A percentile compares a stretch with the other conserved stretches of the same genome.
Conservation (phyloP, 805 yeast genomes). For the Saccharomyces jurei region DNA sequence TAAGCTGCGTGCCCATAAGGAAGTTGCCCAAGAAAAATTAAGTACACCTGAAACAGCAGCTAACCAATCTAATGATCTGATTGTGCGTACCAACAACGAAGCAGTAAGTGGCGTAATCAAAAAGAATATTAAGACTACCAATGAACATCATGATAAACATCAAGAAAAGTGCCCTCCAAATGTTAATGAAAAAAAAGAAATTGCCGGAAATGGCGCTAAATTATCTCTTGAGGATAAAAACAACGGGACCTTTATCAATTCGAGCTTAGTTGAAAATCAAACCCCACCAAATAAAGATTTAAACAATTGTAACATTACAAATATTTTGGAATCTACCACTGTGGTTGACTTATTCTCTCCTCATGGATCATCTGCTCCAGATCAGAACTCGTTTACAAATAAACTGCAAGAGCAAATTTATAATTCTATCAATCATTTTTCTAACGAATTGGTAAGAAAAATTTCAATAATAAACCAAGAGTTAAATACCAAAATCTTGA, state of each 20-base stretch:
- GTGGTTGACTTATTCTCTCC: not conserved
- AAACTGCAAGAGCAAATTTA: slow-evolving; percentile 32
- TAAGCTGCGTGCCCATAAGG: not conserved
- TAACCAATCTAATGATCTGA: not conserved
- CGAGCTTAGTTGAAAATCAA: not conserved
- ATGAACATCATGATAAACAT: not conserved
- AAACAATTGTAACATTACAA: not conserved
- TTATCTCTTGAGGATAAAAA: not conserved
- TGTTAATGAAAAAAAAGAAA: not conserved
- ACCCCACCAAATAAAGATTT: not conserved
- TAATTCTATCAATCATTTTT: slow-evolving; percentile 29
- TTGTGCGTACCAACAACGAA: not conserved
- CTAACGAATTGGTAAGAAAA: slow-evolving; percentile 30
- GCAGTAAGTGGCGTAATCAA: not conserved
- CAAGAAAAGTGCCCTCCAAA: not conserved
- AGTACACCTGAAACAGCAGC: not conserved
- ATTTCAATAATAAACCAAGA: slow-evolving; percentile 33
- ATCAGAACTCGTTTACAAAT: slow-evolving; percentile 25
- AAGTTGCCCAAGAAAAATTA: not conserved
- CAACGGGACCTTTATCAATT: not conserved
- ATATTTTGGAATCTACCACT: slow-evolving; percentile 5
- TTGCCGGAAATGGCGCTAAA: not conserved
- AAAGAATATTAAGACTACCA: not conserved
- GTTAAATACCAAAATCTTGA: slow-evolving; percentile 29
- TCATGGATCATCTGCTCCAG: not conserved